A percentile compares a stretch with the other conserved stretches of the same genome.
Conservation (phyloP, 106 monocot genomes). For the Hemerocallis citrina region DNA sequence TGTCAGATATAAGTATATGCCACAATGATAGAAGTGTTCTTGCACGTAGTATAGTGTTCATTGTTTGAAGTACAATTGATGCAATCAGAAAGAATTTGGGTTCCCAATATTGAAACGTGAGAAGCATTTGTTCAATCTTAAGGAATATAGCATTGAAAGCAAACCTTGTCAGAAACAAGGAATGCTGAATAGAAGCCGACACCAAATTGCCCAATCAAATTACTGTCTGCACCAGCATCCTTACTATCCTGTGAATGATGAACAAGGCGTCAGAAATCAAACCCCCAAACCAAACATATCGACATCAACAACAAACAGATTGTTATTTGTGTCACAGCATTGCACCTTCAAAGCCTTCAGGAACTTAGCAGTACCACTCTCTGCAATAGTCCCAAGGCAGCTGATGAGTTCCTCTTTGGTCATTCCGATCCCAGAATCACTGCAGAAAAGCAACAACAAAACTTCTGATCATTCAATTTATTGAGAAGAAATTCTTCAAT, state of each 20-base stretch:
- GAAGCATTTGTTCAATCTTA: background rate
- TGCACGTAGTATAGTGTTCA: no score
- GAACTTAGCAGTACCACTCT: conserved; percentile 99
- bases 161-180: conserved; percentile 87
- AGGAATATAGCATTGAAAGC: background rate
- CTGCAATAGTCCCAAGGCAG: conserved; percentile 94
- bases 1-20: no score
- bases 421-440: conserved; percentile 97
- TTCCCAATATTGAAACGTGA: background rate
- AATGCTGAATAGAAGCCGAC: conserved; percentile 98
- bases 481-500: background rate
- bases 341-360: conserved; percentile 82
- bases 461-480: background rate
- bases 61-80: background rate
- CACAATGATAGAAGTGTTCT: no score
- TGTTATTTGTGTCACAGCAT: no score
- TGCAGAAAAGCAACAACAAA: conserved; percentile 6
- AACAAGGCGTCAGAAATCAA: background rate
- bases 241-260: conserved; percentile 64
- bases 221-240: conserved; percentile 77
- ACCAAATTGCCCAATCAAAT: conserved; percentile 98
- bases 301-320: background rate
- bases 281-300: background rate
- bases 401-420: conserved; percentile 86
- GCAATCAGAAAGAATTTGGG: background rate